These are phyloP conservation scores for Wallacemonas sp. DNA, from an alignment of 208 protist genomes.

Conservation along the genomic window DNA sequence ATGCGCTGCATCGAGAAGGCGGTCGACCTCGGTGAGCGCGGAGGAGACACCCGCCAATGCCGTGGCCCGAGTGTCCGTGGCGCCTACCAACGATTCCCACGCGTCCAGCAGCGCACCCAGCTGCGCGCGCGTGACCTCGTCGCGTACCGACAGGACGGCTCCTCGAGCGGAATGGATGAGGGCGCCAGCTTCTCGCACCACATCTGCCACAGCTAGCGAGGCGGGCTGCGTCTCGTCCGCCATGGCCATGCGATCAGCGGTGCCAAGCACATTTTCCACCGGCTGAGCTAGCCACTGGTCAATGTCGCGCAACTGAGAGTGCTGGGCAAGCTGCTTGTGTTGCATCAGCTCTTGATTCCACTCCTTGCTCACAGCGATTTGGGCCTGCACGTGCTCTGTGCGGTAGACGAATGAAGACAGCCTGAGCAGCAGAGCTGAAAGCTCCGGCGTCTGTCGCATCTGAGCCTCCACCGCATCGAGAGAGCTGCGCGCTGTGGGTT, in stretches of 20 bases:
- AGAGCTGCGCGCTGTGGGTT: not conserved
- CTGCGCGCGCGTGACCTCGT: not conserved
- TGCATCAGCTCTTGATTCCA: slow-evolving; percentile 10
- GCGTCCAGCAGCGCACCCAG: not conserved
- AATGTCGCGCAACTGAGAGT: not conserved
- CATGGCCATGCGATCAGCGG: slow-evolving; percentile 21
- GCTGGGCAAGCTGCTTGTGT: slow-evolving; percentile 2
- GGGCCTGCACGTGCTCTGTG: not conserved
- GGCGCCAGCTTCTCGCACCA: not conserved
- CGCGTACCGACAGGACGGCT: not conserved
- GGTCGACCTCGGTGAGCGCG: not conserved
- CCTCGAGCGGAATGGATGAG: not conserved
- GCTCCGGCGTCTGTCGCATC: not conserved
- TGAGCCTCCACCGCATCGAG: not conserved
- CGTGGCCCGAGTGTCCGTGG: not conserved
- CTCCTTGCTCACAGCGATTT: slow-evolving; percentile 1
- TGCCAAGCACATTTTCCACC: slow-evolving; percentile 17
- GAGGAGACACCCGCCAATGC: not conserved
- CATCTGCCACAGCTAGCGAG: not conserved
- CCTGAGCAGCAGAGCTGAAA: not conserved
- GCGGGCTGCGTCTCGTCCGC: not conserved
- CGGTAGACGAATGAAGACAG: slow-evolving; percentile 6
- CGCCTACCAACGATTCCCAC: not conserved
- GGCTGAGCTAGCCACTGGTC: not conserved
- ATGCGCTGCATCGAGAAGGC: not conserved